phyloP scores from a whole-genome alignment of 805 yeast species.

The Kurtzmaniella fragi region DNA sequence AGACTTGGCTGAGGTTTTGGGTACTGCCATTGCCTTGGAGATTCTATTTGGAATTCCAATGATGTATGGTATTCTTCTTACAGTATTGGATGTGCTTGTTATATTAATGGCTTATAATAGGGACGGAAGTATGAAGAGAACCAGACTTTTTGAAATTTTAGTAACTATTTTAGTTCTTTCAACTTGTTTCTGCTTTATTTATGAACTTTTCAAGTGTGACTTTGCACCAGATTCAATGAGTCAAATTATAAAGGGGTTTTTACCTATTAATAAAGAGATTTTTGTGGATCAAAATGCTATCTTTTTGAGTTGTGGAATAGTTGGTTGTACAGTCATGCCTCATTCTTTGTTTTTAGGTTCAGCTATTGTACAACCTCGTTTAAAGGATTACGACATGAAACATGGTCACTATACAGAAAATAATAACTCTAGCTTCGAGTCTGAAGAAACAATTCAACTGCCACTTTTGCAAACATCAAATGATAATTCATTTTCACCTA shows the following conservation, averaged over 20 bases:
- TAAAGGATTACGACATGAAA: constrained; percentile 36
- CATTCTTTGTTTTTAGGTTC: constrained; percentile 42
- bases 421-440: neutral
- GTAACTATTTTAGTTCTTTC: constrained; percentile 66
- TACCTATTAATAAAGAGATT: constrained; percentile 45
- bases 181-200: constrained; percentile 70
- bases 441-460: neutral
- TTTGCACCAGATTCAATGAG: constrained; percentile 49
- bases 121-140: constrained; percentile 68
- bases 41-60: constrained; percentile 74
- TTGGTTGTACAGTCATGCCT: constrained; percentile 46
- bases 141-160: constrained; percentile 71
- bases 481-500: neutral
- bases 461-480: neutral
- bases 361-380: constrained; percentile 39
- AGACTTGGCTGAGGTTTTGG: constrained; percentile 91
- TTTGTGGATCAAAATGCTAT: constrained; percentile 32
- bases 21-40: constrained; percentile 82
- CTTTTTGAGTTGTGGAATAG: constrained; percentile 40
- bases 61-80: constrained; percentile 67
- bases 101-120: constrained; percentile 73
- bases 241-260: constrained; percentile 58
- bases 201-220: constrained; percentile 54
- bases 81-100: constrained; percentile 76
- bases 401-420: constrained; percentile 18